Percentiles rank a stretch among this genome's conserved stretches.
phyloP scores from a whole-genome alignment of 2,329 filamentous ascomycete species.

The Biscogniauxia sp. region DNA sequence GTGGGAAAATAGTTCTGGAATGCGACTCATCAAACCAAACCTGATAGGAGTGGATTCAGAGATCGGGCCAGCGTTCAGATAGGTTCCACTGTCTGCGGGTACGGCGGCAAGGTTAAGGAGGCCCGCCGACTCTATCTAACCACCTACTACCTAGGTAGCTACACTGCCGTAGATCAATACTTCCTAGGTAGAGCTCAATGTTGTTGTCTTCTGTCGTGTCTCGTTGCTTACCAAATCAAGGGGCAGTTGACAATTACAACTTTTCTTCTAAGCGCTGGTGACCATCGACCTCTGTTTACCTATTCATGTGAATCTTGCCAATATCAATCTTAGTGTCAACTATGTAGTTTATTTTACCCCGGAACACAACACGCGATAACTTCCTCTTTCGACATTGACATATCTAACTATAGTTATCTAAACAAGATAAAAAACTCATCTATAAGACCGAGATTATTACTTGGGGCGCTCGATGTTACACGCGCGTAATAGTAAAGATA shows the following conservation, averaged over 20 bases:
- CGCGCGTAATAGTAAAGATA: background rate
- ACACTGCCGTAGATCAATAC: too few species aligned
- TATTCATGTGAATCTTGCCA: too few species aligned
- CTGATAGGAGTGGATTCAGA: background rate
- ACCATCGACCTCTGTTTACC: too few species aligned
- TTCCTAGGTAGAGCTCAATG: too few species aligned
- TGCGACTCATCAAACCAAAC: background rate
- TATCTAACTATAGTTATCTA: background rate
- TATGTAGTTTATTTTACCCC: background rate
- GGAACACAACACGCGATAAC: background rate
- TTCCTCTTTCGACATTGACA: background rate
- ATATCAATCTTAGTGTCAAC: too few species aligned
- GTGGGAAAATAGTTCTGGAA: background rate
- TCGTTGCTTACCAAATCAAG: too few species aligned
- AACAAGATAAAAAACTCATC: background rate
- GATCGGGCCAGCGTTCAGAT: background rate
- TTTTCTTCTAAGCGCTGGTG: too few species aligned
- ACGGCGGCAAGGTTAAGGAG: background rate
- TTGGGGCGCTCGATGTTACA: background rate
- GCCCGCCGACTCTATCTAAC: too few species aligned
- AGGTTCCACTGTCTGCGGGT: background rate
- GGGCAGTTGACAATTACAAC: too few species aligned
- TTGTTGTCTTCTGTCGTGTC: too few species aligned
- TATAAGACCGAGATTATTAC: background rate
- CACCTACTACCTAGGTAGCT: too few species aligned